A percentile compares a stretch with the other conserved stretches of the same genome.
Conservation (phyloP, 1,284 basidiomycete genomes). For the Chondrostereum purpureum region DNA sequence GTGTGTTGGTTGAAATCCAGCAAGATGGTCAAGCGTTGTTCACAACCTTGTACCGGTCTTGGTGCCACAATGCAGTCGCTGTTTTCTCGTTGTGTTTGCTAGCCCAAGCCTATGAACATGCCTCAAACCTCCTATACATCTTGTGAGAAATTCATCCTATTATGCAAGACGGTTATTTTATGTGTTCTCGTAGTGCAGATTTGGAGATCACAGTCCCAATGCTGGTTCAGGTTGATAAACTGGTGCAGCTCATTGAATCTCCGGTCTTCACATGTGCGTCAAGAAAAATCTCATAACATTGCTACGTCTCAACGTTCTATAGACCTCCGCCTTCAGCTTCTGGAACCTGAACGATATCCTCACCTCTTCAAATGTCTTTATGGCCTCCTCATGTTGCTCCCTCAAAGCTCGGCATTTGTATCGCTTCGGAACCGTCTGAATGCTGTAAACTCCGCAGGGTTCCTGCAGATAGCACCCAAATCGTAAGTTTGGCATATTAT, state of each 20-base stretch:
- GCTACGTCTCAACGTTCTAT: constrained; percentile 4
- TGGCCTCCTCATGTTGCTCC: constrained; percentile 94
- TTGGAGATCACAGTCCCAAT: constrained; percentile 93
- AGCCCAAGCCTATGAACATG: constrained; percentile 98
- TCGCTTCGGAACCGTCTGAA: constrained; percentile 91
- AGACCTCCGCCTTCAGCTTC: constrained; percentile 94
- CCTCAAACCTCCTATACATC: constrained; percentile 93
- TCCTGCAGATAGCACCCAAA: constrained; percentile 82
- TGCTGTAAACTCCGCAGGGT: constrained; percentile 93
- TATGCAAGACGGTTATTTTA: too few species aligned
- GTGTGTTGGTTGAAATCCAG: too few species aligned
- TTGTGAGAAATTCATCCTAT: constrained; percentile 73
- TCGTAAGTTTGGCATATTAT: constrained; percentile 39
- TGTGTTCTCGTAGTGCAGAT: constrained; percentile 81
- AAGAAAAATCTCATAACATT: constrained; percentile 10
- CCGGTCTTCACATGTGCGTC: constrained; percentile 93
- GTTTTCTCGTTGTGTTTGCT: constrained; percentile 94
- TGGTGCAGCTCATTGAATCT: constrained; percentile 96
- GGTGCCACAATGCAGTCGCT: constrained; percentile 98
- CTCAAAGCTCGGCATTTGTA: constrained; percentile 95
- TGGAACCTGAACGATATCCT: constrained; percentile 96
- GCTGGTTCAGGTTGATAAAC: constrained; percentile 95
- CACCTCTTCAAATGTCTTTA: constrained; percentile 98
- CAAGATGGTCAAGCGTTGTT: constrained; percentile 94
- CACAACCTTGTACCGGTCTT: constrained; percentile 88